Evolutionary conservation across 2,329 filamentous ascomycete species (phyloP).

Genomic region (Diaporthe capsici): DNA sequence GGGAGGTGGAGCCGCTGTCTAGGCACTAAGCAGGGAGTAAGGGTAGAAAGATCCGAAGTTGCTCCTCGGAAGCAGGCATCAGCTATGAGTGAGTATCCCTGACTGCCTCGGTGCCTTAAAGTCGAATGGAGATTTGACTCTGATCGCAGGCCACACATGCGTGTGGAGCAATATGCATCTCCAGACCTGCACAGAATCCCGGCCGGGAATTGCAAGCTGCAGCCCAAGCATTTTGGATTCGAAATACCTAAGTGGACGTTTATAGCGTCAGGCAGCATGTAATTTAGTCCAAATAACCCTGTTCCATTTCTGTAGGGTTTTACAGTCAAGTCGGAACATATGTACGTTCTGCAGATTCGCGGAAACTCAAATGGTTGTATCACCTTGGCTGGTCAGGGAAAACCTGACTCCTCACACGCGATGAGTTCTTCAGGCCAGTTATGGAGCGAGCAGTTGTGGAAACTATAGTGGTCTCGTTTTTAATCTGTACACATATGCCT

Average conservation of each 20-base stretch:
- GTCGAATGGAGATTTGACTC: neutral
- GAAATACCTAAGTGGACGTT: neutral
- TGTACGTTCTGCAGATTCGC: too few species aligned
- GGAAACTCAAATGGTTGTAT: too few species aligned
- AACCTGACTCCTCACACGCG: too few species aligned
- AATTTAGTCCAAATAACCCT: neutral
- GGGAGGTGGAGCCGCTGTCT: conserved; percentile 19
- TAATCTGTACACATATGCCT: too few species aligned
- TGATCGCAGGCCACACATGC: neutral
- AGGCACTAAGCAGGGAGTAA: neutral
- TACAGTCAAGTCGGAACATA: too few species aligned
- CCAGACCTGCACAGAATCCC: too few species aligned
- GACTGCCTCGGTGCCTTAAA: neutral
- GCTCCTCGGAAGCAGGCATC: conserved; percentile 12
- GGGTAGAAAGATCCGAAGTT: conserved; percentile 1
- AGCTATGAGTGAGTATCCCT: neutral
- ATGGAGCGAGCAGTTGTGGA: too few species aligned
- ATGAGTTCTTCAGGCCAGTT: too few species aligned
- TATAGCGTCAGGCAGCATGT: neutral
- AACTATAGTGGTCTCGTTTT: too few species aligned
- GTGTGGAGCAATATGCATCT: neutral
- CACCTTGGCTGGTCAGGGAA: too few species aligned
- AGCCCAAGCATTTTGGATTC: neutral
- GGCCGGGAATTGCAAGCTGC: neutral
- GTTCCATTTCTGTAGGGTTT: neutral